These are phyloP conservation scores for Candida rishiriensis DNA, from an alignment of 805 yeast genomes.

Conservation along the genomic window DNA sequence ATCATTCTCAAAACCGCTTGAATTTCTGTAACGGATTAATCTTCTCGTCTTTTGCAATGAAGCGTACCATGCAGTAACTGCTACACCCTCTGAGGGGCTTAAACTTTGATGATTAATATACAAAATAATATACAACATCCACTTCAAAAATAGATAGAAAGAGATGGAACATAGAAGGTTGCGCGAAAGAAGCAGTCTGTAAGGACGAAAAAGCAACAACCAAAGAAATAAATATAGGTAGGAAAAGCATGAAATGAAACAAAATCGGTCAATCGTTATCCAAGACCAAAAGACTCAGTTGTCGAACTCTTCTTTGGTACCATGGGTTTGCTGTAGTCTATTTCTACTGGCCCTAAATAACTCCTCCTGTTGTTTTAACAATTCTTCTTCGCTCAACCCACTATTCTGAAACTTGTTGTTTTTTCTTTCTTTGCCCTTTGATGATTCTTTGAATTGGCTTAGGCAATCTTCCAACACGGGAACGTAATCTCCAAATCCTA, in stretches of 20 bases:
- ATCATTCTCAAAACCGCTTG: no score
- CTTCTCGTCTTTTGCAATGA: no score
- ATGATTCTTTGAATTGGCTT: constrained; percentile 81
- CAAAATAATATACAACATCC: not conserved
- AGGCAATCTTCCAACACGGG: constrained; percentile 76
- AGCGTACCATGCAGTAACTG: no score
- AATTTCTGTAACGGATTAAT: no score
- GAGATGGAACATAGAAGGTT: not conserved
- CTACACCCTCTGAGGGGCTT: no score
- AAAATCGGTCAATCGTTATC: not conserved
- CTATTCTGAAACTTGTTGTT: constrained; percentile 91
- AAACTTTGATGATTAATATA: no score
- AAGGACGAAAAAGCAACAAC: not conserved
- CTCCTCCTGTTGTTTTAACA: constrained; percentile 88
- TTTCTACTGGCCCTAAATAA: constrained; percentile 56
- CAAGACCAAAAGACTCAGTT: not conserved
- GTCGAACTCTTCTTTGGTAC: constrained; percentile 13
- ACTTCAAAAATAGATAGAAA: not conserved
- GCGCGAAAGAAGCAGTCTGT: no score
- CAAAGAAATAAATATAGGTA: constrained; percentile 1
- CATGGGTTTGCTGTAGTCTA: constrained; percentile 26
- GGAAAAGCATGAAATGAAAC: constrained; percentile 1
- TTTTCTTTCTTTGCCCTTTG: constrained; percentile 84
- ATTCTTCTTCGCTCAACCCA: constrained; percentile 89
- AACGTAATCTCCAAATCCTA: constrained; percentile 83